Evolutionary conservation across 2,329 filamentous ascomycete genomes (phyloP), one percentile per base, ranked within the genome.

Genomic region (Pseudocercospora cruenta): DNA sequence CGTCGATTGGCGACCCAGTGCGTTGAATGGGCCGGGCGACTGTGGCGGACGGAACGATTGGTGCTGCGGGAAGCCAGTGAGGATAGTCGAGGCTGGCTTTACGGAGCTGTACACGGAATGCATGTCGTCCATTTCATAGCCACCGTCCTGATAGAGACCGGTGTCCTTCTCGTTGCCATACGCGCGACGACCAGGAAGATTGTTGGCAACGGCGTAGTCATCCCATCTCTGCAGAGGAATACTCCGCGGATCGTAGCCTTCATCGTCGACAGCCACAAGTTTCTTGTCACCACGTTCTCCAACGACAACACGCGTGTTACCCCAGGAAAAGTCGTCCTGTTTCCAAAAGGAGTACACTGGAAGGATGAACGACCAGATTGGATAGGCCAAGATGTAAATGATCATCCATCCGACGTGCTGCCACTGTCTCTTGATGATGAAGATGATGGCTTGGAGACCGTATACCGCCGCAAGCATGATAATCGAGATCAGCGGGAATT

Each of bases 311-410:
- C 95, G 93, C 0, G 95, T 99, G 82, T 95, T 98, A 85, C 95
- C 95, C 95, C 95, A 99, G 1, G 90, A 90, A 85, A 99, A 99
- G 82, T 99, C 94, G 80, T 99, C 95, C 80, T 97, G 94, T 81
- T 97, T 96, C 95, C 95, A 99, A 90, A 99, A 99, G 0, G 94
- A 97, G 83, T 98, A 99, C 69, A 99, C 82, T 0, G 95, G 95
- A 12, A 99, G 86, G 69, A 96, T 78, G 74, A 99, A 92, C 3
- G 91, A 95, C 83, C 94, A 97, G 73, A 99, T 91, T 0, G 95
- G 95, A 83, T 91, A 97, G 2, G 95, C 95, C n/a, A 96, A 73
- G 69, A 99, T 86, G 81, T 99, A 99, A 77, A 99, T 98, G 71
- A 99, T 90, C 94, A 99, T 98, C 95, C 95, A 99, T 72, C 95